Evolutionary conservation across 441 rosid genomes (phyloP).

Genomic region (Erodium texanum): DNA sequence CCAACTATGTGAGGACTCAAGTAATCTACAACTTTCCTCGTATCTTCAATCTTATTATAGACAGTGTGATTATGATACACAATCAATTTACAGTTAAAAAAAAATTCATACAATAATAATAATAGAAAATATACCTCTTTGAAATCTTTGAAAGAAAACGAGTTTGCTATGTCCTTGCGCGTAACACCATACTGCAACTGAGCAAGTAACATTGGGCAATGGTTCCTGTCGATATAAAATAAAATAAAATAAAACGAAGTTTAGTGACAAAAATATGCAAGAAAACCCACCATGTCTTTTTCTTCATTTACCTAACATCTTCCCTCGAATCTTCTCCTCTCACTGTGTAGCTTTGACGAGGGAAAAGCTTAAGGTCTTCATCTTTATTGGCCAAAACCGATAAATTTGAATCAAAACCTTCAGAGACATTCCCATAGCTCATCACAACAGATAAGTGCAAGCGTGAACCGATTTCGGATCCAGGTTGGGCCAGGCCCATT

Average conservation of each 20-base stretch:
- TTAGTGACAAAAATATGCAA: not conserved
- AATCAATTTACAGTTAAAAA: no score
- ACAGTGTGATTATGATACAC: no score
- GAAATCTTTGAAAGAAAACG: slow-evolving; percentile 56
- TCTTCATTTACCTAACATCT: slow-evolving; percentile 53
- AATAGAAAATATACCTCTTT: slow-evolving; percentile 39
- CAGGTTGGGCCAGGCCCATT: slow-evolving; percentile 40
- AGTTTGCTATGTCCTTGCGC: slow-evolving; percentile 53
- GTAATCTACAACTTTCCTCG: no score
- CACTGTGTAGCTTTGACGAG: slow-evolving; percentile 76
- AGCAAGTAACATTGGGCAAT: slow-evolving; percentile 74
- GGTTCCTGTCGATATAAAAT: slow-evolving; percentile 40
- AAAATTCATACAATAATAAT: no score
- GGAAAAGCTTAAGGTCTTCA: slow-evolving; percentile 38
- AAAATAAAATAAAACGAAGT: not conserved
- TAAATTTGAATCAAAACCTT: slow-evolving; percentile 26
- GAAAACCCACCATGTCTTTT: not conserved
- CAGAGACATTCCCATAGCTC: slow-evolving; percentile 53
- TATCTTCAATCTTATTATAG: no score
- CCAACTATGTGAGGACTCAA: not conserved
- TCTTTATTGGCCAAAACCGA: slow-evolving; percentile 32
- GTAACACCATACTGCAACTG: slow-evolving; percentile 87
- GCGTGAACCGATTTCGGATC: slow-evolving; percentile 48
- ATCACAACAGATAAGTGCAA: slow-evolving; percentile 67
- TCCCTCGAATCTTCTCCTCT: slow-evolving; percentile 55